Evolutionary conservation across 1,139 yeast genomes (phyloP).

Genomic region (Taiozyma onychis): DNA sequence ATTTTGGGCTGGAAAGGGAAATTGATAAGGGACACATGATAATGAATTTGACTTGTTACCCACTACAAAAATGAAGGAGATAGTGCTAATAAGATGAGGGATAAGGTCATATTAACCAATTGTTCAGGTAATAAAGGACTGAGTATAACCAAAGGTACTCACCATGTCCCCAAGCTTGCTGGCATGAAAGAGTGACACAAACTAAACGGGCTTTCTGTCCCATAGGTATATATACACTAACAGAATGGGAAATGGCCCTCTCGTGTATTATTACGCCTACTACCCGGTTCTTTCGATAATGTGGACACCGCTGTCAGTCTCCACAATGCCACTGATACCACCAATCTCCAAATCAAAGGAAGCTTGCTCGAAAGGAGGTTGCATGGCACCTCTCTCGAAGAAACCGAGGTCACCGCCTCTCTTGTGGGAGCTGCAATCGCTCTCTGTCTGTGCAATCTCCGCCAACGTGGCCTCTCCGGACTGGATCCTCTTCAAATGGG

Average conservation of each 20-base stretch:
- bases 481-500: constrained; percentile 54
- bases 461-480: constrained; percentile 66
- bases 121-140: too few relatives aligned
- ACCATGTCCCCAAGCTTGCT: too few relatives aligned
- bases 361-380: constrained; percentile 86
- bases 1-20: not conserved
- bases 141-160: too few relatives aligned
- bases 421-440: constrained; percentile 84
- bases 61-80: too few relatives aligned
- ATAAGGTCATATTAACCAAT: too few relatives aligned
- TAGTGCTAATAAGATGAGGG: too few relatives aligned
- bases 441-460: constrained; percentile 73
- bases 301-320: constrained; percentile 89
- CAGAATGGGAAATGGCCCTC: too few relatives aligned
- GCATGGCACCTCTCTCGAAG: constrained; percentile 91
- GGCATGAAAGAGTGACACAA: too few relatives aligned
- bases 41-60: too few relatives aligned
- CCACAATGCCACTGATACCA: constrained; percentile 77
- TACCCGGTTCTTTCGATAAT: constrained; percentile 75
- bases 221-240: too few relatives aligned
- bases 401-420: constrained; percentile 91
- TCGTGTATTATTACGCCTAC: not conserved
- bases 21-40: not conserved
- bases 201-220: too few relatives aligned
- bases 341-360: constrained; percentile 79